Evolutionary conservation across 257 asterid species (phyloP).

Genomic region (Eustoma russellianum): DNA sequence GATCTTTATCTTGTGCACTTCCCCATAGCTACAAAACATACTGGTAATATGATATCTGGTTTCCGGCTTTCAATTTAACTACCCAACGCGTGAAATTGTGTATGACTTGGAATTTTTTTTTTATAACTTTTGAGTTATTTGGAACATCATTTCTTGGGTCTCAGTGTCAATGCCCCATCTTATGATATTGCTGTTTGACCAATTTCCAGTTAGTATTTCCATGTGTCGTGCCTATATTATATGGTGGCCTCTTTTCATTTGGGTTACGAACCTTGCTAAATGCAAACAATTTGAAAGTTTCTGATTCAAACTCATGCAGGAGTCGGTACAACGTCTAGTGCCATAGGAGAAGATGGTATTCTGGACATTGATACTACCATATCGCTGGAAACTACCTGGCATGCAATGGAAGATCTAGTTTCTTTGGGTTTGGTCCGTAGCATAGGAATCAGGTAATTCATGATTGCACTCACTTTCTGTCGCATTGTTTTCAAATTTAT

Average conservation of each 20-base stretch:
- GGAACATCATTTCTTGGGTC: no score
- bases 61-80: neutral
- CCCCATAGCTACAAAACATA: constrained; percentile 60
- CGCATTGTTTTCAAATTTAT: no score
- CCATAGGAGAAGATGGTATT: constrained; percentile 51
- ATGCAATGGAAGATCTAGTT: constrained; percentile 50
- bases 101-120: neutral
- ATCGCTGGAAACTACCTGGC: constrained; percentile 64
- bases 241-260: no score
- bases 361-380: constrained; percentile 54
- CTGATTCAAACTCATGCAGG: constrained; percentile 21
- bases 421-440: constrained; percentile 52
- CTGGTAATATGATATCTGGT: constrained; percentile 27
- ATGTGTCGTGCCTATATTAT: no score
- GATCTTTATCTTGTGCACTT: constrained; percentile 62
- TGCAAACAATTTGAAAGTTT: no score
- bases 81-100: no score
- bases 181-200: no score
- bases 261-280: no score
- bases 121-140: neutral
- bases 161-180: no score
- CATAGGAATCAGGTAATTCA: constrained; percentile 49
- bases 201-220: no score
- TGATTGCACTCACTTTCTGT: neutral
- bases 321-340: constrained; percentile 46